phyloP scores from a whole-genome alignment of 805 yeast genomes.

The Clavispora santaluciae region DNA sequence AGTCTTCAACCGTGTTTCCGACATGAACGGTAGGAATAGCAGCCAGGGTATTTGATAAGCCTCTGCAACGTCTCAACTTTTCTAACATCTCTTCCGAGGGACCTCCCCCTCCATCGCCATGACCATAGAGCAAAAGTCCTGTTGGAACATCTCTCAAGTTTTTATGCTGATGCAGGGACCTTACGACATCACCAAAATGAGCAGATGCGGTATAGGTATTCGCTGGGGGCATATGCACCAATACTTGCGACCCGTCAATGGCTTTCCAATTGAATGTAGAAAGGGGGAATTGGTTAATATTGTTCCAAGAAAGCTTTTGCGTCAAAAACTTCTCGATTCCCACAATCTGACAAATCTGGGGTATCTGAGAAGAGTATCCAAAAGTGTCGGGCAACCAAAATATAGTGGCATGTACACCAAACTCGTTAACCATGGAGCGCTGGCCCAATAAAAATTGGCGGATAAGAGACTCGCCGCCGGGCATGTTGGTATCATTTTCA shows the following conservation, averaged over 20 bases:
- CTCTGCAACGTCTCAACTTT: slow-evolving; percentile 86
- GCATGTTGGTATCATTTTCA: slow-evolving; percentile 93
- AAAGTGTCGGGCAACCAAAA: slow-evolving; percentile 98
- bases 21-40: slow-evolving; percentile 75
- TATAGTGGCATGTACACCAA: slow-evolving; percentile 67
- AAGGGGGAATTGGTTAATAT: slow-evolving; percentile 85
- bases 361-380: slow-evolving; percentile 93
- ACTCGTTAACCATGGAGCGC: slow-evolving; percentile 71
- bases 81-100: slow-evolving; percentile 93
- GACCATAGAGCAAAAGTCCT: slow-evolving; percentile 79
- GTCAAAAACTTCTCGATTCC: slow-evolving; percentile 84
- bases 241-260: slow-evolving; percentile 85
- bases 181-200: slow-evolving; percentile 84
- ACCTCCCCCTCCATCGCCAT: slow-evolving; percentile 99
- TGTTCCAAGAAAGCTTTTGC: slow-evolving; percentile 95
- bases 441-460: slow-evolving; percentile 92
- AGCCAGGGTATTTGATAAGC: slow-evolving; percentile 76
- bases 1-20: slow-evolving; percentile 76
- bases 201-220: slow-evolving; percentile 94
- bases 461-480: slow-evolving; percentile 86
- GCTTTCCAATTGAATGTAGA: slow-evolving; percentile 95
- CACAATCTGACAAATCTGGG: slow-evolving; percentile 85
- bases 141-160: slow-evolving; percentile 75
- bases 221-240: slow-evolving; percentile 97
- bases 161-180: slow-evolving; percentile 78